Evolutionary conservation across 495 filamentous ascomycete species (phyloP), one percentile per base, ranked within the genome.

Genomic region (Aspergillus egyptiacus): DNA sequence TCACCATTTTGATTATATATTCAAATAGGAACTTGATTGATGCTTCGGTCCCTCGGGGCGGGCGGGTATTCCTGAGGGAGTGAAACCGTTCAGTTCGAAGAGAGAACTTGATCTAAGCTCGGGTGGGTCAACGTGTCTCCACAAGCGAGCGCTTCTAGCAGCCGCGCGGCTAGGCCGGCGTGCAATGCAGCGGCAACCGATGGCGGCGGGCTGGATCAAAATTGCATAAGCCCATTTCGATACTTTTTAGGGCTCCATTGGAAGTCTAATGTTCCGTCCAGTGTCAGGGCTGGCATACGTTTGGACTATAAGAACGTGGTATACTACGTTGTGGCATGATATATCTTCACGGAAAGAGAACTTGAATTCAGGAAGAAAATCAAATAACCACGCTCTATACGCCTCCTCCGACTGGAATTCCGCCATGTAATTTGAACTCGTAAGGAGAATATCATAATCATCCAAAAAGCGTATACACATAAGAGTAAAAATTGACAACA

Each of bases 1-100:
- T 59, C 54, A 71, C 68, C 68, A 71, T 71, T 42, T 35, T 70
- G 55, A 58, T 46, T 34, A 49, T 33, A 37, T 50, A 53, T 56
- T 45, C 40, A 47, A 49, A 48, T 23, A 15, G 37, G n/a, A n/a
- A 37, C 36, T 38, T 15, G 18, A 36, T 46, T 51, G 31, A 34
- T 57, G 37, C 40, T 32, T 53, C n/a, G 38, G 46, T 49, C 51
- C 23, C 41, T 33, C 34, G 47, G 36, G 24, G 42, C 52, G 51
- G 63, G 57, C 42, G 31, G 45, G 47, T 34, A 27, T 44, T n/a
- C n/a, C n/a, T 44, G 40, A 46, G 38, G 40, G 40, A 37, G 30
- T 41, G 24, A 38, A 40, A 14, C 18, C 22, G 27, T 14, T 24
- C 28, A 23, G 9, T 36, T 9, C 22, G 39, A 20, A 20, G 23